Conservation (phyloP, 441 rosid species). For the Arabidopsis hybrid region DNA sequence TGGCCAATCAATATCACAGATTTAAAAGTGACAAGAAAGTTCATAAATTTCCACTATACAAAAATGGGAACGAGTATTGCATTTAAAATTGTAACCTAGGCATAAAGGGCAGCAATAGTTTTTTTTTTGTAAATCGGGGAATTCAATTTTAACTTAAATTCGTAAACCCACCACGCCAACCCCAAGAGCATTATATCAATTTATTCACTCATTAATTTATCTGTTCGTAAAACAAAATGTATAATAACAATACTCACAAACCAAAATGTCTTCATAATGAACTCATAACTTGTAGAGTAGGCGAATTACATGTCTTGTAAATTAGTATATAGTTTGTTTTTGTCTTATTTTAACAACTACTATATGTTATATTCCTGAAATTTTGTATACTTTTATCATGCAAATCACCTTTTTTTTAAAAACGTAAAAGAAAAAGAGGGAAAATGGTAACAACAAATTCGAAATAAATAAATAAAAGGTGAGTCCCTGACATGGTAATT, state of each 20-base stretch:
- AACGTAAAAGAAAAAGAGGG: neutral
- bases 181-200: conserved; percentile 17
- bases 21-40: conserved; percentile 33
- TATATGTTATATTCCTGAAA: no score
- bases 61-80: conserved; percentile 20
- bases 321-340: neutral
- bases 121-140: conserved; percentile 5
- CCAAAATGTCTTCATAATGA: neutral
- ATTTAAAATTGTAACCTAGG: conserved; percentile 37
- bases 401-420: neutral
- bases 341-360: neutral
- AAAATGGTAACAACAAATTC: neutral
- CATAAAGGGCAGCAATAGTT: conserved; percentile 27
- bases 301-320: neutral
- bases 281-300: neutral
- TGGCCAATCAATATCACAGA: conserved; percentile 35
- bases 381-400: neutral
- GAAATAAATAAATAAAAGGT: neutral
- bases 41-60: conserved; percentile 28
- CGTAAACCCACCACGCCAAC: conserved; percentile 27
- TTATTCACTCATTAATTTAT: neutral
- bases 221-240: neutral
- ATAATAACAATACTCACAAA: neutral
- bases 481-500: conserved; percentile 45
- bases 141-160: conserved; percentile 20